Evolutionary conservation across 495 filamentous ascomycete genomes (phyloP), one percentile per base, ranked within the genome.

Genomic region (Elaphomyces granulatus): DNA sequence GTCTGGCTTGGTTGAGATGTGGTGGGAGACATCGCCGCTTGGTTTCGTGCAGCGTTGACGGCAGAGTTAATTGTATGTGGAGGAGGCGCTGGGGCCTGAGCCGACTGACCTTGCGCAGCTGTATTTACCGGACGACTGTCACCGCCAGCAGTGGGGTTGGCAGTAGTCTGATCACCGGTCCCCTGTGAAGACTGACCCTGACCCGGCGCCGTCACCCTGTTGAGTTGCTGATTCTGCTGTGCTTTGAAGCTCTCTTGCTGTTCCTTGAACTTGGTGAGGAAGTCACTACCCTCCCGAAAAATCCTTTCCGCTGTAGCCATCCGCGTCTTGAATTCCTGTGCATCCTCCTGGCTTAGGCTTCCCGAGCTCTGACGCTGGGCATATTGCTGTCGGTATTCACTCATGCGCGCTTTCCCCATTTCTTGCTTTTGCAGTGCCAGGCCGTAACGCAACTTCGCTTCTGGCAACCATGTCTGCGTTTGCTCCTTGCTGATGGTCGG

Each of bases 21-120:
- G 8, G 61, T 52, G 0, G 61, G 63, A 4, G 63, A 63, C 58
- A 61, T 59, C 2, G 51, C 58, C 10, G 64, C 56, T 44, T 68
- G 68, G 18, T 53, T 66, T 17, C 69, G 56, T 12, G 69, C 69
- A 16, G 68, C 68, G 44, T 63, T 69, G 19, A 72, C 60, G 3
- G 69, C 69, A 32, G 69, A 71, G 42, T 64, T 73, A 23, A 72
- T 63, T 1, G 67, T 71, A 43, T 72, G 69, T 2, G 69, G 58
- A 34, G 67, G 64, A 15, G 65, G 64, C 12, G 63, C 55, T 12
- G 59, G 60, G 14, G 56, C 48, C 42, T 63, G 64, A 20, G 56
- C 58, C 4, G 56, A 42, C 35, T 59, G 56, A 45, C 58, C 55
- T 12, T 48, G 38, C 20, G 46, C 48, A 16, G 55, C 35, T 7